Base-by-base conservation (phyloP, 768 basidiomycete species). In the Fistulinella prunicolor region DNA sequence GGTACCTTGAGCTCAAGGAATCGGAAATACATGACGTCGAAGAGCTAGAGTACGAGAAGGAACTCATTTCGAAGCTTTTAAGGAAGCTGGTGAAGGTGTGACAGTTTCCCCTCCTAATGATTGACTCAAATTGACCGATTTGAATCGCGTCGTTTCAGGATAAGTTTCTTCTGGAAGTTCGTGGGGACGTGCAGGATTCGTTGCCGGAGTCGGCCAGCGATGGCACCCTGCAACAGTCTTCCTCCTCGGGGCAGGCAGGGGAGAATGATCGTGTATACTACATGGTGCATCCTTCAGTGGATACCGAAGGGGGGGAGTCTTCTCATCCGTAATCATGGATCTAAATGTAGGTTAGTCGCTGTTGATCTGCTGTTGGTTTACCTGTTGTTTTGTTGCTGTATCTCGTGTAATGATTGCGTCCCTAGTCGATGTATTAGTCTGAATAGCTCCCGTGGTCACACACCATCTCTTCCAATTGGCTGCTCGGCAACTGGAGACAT, bases 1-100 rank as follows among this genome's bases (percentile, higher is more conserved):
- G 93, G 94, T 98, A 97, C 63, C 78, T 98, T 46, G 96, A 99
- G 71, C 70, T 80, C 54, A 87, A 83, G 65, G 96, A 99, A 67
- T 73, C 75, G 9, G 87, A 93, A 53, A 72, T 98, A 32, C 80
- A 85, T 54, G 84, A 86, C 44, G 78, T 92, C 6, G 92, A 94
- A 45, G 85, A 94, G 59, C 70, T 96, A 16, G 93, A 97, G 57
- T 86, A 88, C 56, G 89, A 98, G 70, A 85, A 85, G 59, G 91
- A 93, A 65, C 74, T 99, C 42, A 81, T 97, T 51, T 82, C 79
- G 34, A 99, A 98, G 70, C 83, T 96, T 61, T 67, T 99, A 54
- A 80, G 74, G 57, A 94, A 91, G 68, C 72, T 99, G 46, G 88
- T 94, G 55, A 95, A 94, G 84, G 94, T 94, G 50, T 46, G 60